These are phyloP conservation scores for Actinomortierella ambigua DNA, from an alignment of 371 early-diverging fungal species.

Conservation along the genomic window DNA sequence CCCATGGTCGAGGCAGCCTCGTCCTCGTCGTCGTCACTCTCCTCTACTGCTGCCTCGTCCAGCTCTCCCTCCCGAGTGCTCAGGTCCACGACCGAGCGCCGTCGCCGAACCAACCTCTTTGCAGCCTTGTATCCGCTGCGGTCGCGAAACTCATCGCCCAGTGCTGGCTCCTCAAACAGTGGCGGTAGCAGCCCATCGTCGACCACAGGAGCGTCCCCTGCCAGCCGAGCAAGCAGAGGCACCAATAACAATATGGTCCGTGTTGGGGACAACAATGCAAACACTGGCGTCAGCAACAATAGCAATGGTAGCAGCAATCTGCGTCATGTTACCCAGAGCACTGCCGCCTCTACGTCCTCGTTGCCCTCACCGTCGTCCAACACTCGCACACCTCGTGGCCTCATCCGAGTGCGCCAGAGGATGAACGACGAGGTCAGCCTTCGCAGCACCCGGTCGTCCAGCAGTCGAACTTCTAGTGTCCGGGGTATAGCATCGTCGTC, in stretches of 20 bases:
- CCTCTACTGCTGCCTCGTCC: conserved; percentile 5
- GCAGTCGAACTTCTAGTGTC: conserved; percentile 35
- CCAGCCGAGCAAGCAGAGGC: no score
- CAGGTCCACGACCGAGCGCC: conserved; percentile 29
- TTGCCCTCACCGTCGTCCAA: conserved; percentile 1
- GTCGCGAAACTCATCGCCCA: conserved; percentile 28
- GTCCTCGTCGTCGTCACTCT: neutral
- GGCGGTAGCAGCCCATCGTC: no score
- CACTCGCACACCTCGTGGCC: conserved; percentile 39
- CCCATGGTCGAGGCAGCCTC: neutral
- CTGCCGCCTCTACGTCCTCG: neutral
- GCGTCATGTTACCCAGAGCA: neutral
- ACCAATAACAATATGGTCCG: no score
- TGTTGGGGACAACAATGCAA: neutral
- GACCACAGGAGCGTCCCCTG: no score
- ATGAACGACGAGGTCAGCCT: conserved; percentile 42
- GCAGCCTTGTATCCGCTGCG: conserved; percentile 41
- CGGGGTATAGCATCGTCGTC: conserved; percentile 12
- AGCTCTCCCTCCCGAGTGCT: conserved; percentile 35
- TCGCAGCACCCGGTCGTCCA: conserved; percentile 30
- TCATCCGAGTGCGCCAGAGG: conserved; percentile 32
- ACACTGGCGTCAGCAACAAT: conserved; percentile 8
- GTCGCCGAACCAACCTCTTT: conserved; percentile 39
- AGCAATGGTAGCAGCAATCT: neutral
- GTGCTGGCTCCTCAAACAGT: neutral